These are phyloP conservation scores for Mucor velutinosus DNA, from an alignment of 371 early-diverging fungal species.

Conservation along the genomic window DNA sequence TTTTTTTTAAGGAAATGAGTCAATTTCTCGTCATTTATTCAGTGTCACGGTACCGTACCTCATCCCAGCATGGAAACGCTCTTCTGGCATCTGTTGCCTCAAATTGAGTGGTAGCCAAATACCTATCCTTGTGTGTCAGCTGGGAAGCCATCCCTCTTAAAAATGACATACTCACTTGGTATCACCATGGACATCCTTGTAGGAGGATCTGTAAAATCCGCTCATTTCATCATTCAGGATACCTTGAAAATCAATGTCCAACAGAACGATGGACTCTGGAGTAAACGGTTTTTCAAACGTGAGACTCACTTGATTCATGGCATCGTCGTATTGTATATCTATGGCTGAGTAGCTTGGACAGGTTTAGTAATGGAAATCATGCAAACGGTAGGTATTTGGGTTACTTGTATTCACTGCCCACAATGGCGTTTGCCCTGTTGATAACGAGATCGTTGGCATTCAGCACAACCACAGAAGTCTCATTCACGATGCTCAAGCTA, in stretches of 20 bases:
- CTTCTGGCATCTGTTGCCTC: slow-evolving; percentile 92
- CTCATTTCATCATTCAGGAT: slow-evolving; percentile 79
- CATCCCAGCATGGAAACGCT: slow-evolving; percentile 93
- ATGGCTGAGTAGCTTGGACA: slow-evolving; percentile 3
- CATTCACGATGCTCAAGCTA: slow-evolving; percentile 53
- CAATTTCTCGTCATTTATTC: not conserved
- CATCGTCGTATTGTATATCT: slow-evolving; percentile 53
- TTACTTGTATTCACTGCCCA: slow-evolving; percentile 13
- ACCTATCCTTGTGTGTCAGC: slow-evolving; percentile 21
- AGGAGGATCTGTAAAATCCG: slow-evolving; percentile 85
- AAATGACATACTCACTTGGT: slow-evolving; percentile 37
- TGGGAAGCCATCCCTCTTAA: not conserved
- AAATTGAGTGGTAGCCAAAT: slow-evolving; percentile 88
- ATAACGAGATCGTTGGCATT: slow-evolving; percentile 63
- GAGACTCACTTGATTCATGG: slow-evolving; percentile 63
- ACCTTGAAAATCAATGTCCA: slow-evolving; percentile 70
- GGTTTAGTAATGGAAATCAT: not conserved
- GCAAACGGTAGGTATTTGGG: slow-evolving; percentile 22
- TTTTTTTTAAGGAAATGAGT: not conserved
- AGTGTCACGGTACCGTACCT: slow-evolving; percentile 28
- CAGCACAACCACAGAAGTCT: slow-evolving; percentile 55
- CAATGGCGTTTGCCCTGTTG: slow-evolving; percentile 26
- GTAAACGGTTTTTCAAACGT: slow-evolving; percentile 54
- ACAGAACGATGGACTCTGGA: slow-evolving; percentile 45
- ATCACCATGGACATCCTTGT: slow-evolving; percentile 64